Conservation (phyloP, 1,284 basidiomycete species). For the Stygiomarasmius scandens region DNA sequence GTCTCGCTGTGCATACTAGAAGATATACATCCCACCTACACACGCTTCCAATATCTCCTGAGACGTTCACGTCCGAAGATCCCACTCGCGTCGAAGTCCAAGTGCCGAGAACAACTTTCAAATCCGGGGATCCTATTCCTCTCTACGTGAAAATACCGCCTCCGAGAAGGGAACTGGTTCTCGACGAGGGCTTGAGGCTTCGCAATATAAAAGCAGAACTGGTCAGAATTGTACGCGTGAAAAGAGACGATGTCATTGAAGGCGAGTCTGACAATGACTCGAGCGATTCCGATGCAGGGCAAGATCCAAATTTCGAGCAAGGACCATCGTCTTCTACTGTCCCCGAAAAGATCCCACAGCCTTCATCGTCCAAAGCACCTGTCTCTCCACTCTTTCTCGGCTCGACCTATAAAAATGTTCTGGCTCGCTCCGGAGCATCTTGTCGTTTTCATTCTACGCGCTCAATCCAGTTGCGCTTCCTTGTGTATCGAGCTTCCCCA, state of each 20-base stretch:
- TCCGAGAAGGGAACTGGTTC: slow-evolving; percentile 62
- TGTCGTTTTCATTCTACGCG: slow-evolving; percentile 76
- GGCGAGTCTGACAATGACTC: slow-evolving; percentile 32
- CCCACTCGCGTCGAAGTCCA: slow-evolving; percentile 71
- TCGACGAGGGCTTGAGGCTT: slow-evolving; percentile 67
- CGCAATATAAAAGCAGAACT: slow-evolving; percentile 77
- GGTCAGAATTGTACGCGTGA: slow-evolving; percentile 60
- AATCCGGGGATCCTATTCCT: slow-evolving; percentile 69
- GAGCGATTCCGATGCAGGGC: slow-evolving; percentile 16
- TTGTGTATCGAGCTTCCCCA: slow-evolving; percentile 65
- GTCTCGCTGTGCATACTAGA: slow-evolving; percentile 67
- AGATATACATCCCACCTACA: slow-evolving; percentile 71
- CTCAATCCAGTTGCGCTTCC: slow-evolving; percentile 68
- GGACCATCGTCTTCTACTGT: slow-evolving; percentile 27
- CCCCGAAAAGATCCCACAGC: slow-evolving; percentile 30
- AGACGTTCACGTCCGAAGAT: slow-evolving; percentile 55
- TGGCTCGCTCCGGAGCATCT: slow-evolving; percentile 76
- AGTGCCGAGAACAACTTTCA: slow-evolving; percentile 70
- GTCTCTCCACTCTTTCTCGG: slow-evolving; percentile 40
- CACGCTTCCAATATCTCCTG: slow-evolving; percentile 56
- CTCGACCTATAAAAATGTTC: slow-evolving; percentile 48
- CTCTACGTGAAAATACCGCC: slow-evolving; percentile 78
- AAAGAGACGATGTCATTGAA: slow-evolving; percentile 41
- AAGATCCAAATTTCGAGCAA: slow-evolving; percentile 25
- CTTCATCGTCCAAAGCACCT: slow-evolving; percentile 43